These are phyloP conservation scores for barrel medic (Medicago truncatula) DNA, from an alignment of 306 rosid species.

Conservation along the genomic window MtrunA17r5.0-ANR NC_053046.1:14570001-14570500, in stretches of 20 bases:
- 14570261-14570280: background rate
- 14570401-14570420: background rate
- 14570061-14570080: background rate
- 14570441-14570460: background rate
- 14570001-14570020: too few relatives aligned
- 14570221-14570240: too few relatives aligned
- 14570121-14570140: too few relatives aligned
- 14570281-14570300: slow-evolving; percentile 9
- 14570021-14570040: too few relatives aligned
- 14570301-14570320: background rate
- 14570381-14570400: background rate
- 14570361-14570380: background rate
- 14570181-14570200: too few relatives aligned
- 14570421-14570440: background rate
- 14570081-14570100: too few relatives aligned
- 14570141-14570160: too few relatives aligned
- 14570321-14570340: background rate
- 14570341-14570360: background rate
- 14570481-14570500: slow-evolving; percentile 16
- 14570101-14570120: too few relatives aligned
- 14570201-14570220: too few relatives aligned
- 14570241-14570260: too few relatives aligned
- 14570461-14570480: slow-evolving; percentile 13
- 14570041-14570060: background rate
- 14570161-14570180: too few relatives aligned